phyloP scores from a whole-genome alignment of 805 yeast genomes.

The Candida boidinii region DNA sequence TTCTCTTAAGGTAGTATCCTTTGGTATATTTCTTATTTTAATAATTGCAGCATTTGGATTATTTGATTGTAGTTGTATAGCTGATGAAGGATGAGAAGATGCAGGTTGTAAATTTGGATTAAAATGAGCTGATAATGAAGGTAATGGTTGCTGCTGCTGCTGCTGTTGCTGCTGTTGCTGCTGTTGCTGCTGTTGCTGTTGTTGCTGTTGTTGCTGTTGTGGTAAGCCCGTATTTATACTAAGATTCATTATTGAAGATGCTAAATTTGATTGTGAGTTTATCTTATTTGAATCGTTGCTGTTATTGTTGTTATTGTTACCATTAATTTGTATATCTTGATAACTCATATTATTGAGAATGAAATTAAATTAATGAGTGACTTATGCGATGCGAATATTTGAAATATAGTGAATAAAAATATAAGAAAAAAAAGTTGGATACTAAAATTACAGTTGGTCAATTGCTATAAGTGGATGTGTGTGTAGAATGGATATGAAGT shows the following conservation, averaged over 20 bases:
- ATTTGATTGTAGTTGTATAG: slow-evolving; percentile 3
- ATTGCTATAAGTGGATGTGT: too few species aligned
- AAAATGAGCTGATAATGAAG: background rate
- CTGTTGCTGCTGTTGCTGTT: slow-evolving; percentile 1
- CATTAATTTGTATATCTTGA: too few species aligned
- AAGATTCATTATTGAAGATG: slow-evolving; percentile 8
- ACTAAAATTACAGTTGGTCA: too few species aligned
- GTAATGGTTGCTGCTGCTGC: slow-evolving; percentile 4
- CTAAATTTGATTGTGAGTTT: slow-evolving; percentile 1
- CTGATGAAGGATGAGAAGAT: slow-evolving; percentile 4
- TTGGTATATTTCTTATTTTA: slow-evolving; percentile 49
- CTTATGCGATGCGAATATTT: too few species aligned
- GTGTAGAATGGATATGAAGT: too few species aligned
- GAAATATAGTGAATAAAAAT: too few species aligned
- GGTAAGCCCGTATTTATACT: slow-evolving; percentile 7
- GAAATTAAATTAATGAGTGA: too few species aligned
- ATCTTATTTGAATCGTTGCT: slow-evolving; percentile 2
- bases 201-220: slow-evolving; percentile 4
- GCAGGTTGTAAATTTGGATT: slow-evolving; percentile 2
- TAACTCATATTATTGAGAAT: too few species aligned
- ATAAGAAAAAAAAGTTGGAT: too few species aligned
- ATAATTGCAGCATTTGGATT: slow-evolving; percentile 15
- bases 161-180: slow-evolving; percentile 3
- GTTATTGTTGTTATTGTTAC: too few species aligned
- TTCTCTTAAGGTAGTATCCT: slow-evolving; percentile 58